These are phyloP conservation scores for Sphagnum magellanicum DNA, from an alignment of 228 moss, liverwort and hornwort species.

Conservation along the genomic window DNA sequence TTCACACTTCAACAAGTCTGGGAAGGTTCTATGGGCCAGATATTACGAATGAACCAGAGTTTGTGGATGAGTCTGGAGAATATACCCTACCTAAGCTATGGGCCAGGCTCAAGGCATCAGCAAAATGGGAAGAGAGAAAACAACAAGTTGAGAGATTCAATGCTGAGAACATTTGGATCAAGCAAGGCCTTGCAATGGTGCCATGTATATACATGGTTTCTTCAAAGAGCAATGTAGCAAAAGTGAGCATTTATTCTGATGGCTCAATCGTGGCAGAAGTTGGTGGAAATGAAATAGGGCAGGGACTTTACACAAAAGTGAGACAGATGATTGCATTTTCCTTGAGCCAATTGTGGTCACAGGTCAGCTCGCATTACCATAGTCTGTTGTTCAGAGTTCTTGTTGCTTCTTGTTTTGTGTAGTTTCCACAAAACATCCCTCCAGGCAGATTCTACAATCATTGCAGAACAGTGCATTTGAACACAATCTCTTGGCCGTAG, in stretches of 20 bases:
- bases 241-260: conserved; percentile 50
- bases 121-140: conserved; percentile 29
- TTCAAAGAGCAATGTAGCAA: conserved; percentile 1
- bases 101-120: conserved; percentile 28
- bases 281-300: conserved; percentile 81
- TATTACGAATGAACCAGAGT: too few species aligned
- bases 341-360: conserved; percentile 44
- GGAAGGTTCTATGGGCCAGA: conserved; percentile 14
- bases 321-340: conserved; percentile 48
- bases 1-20: conserved; percentile 41
- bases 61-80: conserved; percentile 14
- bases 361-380: conserved; percentile 9
- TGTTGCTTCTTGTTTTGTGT: too few species aligned
- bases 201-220: conserved; percentile 16
- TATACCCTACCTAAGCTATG: conserved; percentile 46
- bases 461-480: too few species aligned
- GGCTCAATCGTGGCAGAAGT: conserved; percentile 67
- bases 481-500: too few species aligned
- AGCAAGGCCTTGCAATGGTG: conserved; percentile 54
- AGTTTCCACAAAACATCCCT: too few species aligned
- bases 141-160: conserved; percentile 41
- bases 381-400: too few species aligned
- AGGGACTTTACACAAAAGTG: conserved; percentile 84
- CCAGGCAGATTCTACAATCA: too few species aligned
- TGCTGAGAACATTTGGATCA: conserved; percentile 47